These are phyloP conservation scores for Cladosporium sphaerospermum DNA, from an alignment of 2,329 filamentous ascomycete species.

Conservation along the genomic window DNA sequence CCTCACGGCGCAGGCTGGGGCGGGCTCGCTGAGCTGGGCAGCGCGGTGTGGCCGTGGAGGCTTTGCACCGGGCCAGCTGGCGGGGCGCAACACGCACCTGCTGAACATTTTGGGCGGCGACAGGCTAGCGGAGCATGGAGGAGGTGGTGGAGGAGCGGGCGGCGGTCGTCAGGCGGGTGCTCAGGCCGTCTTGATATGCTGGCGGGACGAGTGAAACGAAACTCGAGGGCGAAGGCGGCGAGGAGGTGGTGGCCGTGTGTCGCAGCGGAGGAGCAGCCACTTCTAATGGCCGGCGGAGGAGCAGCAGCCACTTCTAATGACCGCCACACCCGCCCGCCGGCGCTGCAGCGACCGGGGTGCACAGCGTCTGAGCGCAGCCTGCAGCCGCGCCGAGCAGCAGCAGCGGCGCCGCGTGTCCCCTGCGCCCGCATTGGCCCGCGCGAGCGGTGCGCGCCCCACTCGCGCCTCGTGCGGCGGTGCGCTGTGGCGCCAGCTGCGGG, in stretches of 20 bases:
- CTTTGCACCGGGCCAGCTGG: conserved; percentile 8
- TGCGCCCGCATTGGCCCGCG: conserved; percentile 3
- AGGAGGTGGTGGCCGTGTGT: too few relatives aligned
- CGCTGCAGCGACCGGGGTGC: conserved; percentile 5
- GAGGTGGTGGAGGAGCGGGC: not conserved
- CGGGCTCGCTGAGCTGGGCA: not conserved
- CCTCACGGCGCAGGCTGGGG: not conserved
- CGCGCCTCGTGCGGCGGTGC: conserved; percentile 6
- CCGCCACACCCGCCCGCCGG: conserved; percentile 7
- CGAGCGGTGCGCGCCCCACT: not conserved
- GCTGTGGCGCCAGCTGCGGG: not conserved
- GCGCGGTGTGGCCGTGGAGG: conserved; percentile 12
- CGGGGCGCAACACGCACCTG: conserved; percentile 4
- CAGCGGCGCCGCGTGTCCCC: conserved; percentile 8
- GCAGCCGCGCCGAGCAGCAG: conserved; percentile 11
- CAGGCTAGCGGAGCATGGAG: conserved; percentile 4
- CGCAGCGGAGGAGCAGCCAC: too few relatives aligned
- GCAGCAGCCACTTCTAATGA: conserved; percentile 12
- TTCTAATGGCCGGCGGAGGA: too few relatives aligned
- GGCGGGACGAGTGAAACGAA: too few relatives aligned
- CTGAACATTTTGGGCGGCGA: conserved; percentile 7
- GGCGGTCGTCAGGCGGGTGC: too few relatives aligned
- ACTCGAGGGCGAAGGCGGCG: too few relatives aligned
- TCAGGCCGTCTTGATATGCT: too few relatives aligned
- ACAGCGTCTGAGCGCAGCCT: conserved; percentile 8